These are phyloP conservation scores for Penicillium decumbens DNA, from an alignment of 2,329 filamentous ascomycete genomes.

Conservation along the genomic window DNA sequence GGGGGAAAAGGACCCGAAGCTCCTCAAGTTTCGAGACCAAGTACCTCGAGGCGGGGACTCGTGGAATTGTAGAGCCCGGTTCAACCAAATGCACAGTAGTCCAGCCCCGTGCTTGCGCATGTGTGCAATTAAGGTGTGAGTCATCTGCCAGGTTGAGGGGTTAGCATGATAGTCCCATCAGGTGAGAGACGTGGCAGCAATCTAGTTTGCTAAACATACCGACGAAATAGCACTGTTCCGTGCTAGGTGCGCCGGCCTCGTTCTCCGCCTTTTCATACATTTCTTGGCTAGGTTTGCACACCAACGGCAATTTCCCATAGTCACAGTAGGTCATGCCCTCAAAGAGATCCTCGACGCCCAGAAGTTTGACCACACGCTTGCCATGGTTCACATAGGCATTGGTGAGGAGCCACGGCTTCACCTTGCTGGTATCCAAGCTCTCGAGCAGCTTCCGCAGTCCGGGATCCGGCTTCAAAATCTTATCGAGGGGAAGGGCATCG, in stretches of 20 bases:
- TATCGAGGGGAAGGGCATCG: slow-evolving; percentile 83
- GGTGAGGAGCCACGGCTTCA: slow-evolving; percentile 89
- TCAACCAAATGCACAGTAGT: slow-evolving; percentile 81
- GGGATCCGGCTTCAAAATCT: slow-evolving; percentile 73
- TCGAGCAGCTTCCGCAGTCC: slow-evolving; percentile 69
- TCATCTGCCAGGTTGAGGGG: slow-evolving; percentile 57
- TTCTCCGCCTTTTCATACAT: slow-evolving; percentile 88
- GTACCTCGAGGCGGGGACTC: slow-evolving; percentile 62
- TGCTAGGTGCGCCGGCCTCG: slow-evolving; percentile 66
- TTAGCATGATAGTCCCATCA: slow-evolving; percentile 12
- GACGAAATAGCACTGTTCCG: slow-evolving; percentile 82
- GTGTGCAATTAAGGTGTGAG: slow-evolving; percentile 73
- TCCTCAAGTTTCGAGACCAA: slow-evolving; percentile 74
- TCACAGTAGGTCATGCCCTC: slow-evolving; percentile 95
- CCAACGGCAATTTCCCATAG: slow-evolving; percentile 66
- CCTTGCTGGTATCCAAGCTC: slow-evolving; percentile 76
- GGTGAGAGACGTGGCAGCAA: background rate
- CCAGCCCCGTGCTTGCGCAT: slow-evolving; percentile 78
- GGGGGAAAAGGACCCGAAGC: slow-evolving; percentile 69
- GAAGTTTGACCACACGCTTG: slow-evolving; percentile 70
- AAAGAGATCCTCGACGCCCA: slow-evolving; percentile 82
- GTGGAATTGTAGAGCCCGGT: slow-evolving; percentile 61
- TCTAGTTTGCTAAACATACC: slow-evolving; percentile 53
- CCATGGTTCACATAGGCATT: slow-evolving; percentile 93
- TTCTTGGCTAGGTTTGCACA: slow-evolving; percentile 79